Base-by-base conservation (phyloP, 2,329 filamentous ascomycete genomes). In the Mariannaea sp. region DNA sequence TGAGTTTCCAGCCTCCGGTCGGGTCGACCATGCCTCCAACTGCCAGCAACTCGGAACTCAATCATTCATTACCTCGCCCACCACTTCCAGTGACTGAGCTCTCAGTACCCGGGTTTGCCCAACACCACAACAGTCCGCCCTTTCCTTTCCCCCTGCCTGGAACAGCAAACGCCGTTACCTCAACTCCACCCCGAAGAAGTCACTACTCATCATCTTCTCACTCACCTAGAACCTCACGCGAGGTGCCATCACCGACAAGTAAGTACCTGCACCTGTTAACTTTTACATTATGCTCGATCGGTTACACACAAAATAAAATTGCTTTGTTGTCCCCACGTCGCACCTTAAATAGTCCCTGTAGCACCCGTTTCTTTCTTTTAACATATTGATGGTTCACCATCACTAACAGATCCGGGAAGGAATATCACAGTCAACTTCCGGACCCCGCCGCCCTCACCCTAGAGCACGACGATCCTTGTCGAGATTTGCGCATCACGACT, bases 391-490 rank as follows among this genome's bases (percentile, higher is more conserved):
- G n/a, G n/a, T n/a, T n/a, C n/a, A n/a, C n/a, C 19, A 30, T 30
- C 26, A 19, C 61, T 58, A 42, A 65, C 45, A n/a, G 32, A 47
- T 45, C 14, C 16, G 24, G 10, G 22, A 38, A 65, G 63, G 63
- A 29, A 58, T 58, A 9, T 56, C 60, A 22, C 62, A 63, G 14
- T 43, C 61, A 17, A 58, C 63, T 7, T 61, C 62, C 19, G 62
- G 61, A 7, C 59, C 65, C 22, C 67, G 69, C 44, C 65, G 62
- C 43, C 52, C 59, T 19, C 57, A 66, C 29, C 56, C 57, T 9
- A 63, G 70, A 55, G 55, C 53, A 30, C 67, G 70, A 39, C 65
- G 70, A 29, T 56, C 66, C 26, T 40, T 60, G 39, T 53, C 44
- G 8, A 64, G 69, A 40, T 60, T 63, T 16, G 52, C 59, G 39